A percentile compares a stretch with the other conserved stretches of the same genome.
Conservation (phyloP, 2,329 filamentous ascomycete species). For the Magnaporthiopsis rhizophila region DNA sequence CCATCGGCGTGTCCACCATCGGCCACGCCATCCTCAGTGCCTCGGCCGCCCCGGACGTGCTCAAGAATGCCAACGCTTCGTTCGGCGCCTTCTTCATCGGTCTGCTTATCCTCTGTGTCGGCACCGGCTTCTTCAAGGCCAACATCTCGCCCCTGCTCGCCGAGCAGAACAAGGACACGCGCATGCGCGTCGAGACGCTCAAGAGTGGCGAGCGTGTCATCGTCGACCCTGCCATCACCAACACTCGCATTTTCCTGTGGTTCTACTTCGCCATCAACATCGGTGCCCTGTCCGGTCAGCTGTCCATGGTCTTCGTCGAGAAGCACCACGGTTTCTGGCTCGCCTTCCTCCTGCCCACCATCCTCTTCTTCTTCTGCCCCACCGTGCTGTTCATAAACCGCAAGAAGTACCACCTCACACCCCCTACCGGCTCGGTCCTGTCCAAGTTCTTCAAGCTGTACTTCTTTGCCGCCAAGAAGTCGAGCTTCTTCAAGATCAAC, state of each 20-base stretch:
- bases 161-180: conserved; percentile 57
- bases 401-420: conserved; percentile 47
- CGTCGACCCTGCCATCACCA: conserved; percentile 60
- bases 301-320: conserved; percentile 64
- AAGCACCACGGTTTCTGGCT: conserved; percentile 71
- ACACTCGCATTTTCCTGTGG: conserved; percentile 61
- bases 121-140: conserved; percentile 74
- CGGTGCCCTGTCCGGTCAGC: conserved; percentile 55
- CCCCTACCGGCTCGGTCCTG: conserved; percentile 61
- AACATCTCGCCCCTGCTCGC: conserved; percentile 68
- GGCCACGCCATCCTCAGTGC: conserved; percentile 61
- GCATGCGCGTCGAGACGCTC: conserved; percentile 46
- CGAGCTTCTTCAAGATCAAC: conserved; percentile 51
- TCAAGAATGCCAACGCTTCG: conserved; percentile 46
- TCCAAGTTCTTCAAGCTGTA: conserved; percentile 55
- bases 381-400: conserved; percentile 52
- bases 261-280: conserved; percentile 61
- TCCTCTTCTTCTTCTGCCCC: conserved; percentile 56
- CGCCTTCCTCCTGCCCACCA: conserved; percentile 58
- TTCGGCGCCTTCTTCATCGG: conserved; percentile 64
- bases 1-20: conserved; percentile 55
- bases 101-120: conserved; percentile 45
- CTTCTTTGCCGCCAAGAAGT: conserved; percentile 56
- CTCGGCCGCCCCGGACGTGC: conserved; percentile 55
- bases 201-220: conserved; percentile 58